Percentiles rank a stretch among this genome's conserved stretches.
Evolutionary conservation across 2,329 filamentous ascomycete species (phyloP).

Genomic region (Stemphylium vesicarium): DNA sequence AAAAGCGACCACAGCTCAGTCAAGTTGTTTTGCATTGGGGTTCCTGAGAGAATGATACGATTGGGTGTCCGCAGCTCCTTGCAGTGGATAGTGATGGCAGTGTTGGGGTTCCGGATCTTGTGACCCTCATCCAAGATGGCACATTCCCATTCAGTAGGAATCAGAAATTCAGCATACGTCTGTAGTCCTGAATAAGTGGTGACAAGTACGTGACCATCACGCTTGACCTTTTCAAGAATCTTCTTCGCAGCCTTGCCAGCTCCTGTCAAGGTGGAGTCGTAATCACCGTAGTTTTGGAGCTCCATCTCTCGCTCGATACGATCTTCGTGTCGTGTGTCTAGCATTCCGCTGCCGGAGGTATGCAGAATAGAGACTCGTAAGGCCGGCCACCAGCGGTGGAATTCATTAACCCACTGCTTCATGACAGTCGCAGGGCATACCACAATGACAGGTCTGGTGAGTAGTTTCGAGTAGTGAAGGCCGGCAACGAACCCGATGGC

Average conservation of each 20-base stretch:
- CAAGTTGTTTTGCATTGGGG: constrained; percentile 96
- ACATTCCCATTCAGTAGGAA: constrained; percentile 88
- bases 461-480: constrained; percentile 86
- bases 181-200: constrained; percentile 97
- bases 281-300: constrained; percentile 54
- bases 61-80: constrained; percentile 92
- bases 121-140: constrained; percentile 96
- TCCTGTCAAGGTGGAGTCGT: constrained; percentile 54
- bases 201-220: constrained; percentile 88
- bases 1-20: constrained; percentile 96
- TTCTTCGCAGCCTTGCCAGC: constrained; percentile 73
- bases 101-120: constrained; percentile 96
- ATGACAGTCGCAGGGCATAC: constrained; percentile 94
- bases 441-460: constrained; percentile 84
- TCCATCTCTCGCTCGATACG: constrained; percentile 68
- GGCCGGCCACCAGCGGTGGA: constrained; percentile 99
- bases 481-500: constrained; percentile 84
- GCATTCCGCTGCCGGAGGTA: constrained; percentile 94
- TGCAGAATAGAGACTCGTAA: constrained; percentile 93
- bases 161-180: constrained; percentile 82
- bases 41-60: constrained; percentile 91
- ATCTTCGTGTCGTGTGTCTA: constrained; percentile 71
- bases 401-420: constrained; percentile 98
- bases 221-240: constrained; percentile 81
- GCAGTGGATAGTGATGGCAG: constrained; percentile 91